These are phyloP conservation scores for Dictyostelium intermedium DNA, from an alignment of 78 protist genomes.

Conservation along the genomic window DNA sequence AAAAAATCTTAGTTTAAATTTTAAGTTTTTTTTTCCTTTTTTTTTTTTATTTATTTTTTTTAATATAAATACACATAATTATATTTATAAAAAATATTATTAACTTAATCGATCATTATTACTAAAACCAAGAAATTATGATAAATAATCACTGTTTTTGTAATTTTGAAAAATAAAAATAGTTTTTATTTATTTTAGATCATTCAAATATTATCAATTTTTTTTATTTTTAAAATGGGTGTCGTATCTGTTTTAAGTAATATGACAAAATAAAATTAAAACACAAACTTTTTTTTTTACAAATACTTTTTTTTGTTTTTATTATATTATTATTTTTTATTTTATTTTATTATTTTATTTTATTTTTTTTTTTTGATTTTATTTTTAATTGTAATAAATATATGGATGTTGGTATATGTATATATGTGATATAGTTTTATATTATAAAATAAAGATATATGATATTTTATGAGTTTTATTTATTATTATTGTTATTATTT, in stretches of 20 bases:
- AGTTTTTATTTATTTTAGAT: background rate
- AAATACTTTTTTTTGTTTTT: too few relatives aligned
- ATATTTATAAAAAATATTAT: background rate
- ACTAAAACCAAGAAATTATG: background rate
- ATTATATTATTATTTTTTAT: too few relatives aligned
- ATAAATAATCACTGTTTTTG: background rate
- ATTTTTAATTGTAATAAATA: background rate
- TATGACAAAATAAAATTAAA: background rate
- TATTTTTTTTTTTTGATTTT: background rate
- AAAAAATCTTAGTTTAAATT: background rate
- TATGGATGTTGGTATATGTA: background rate
- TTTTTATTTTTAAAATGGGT: background rate
- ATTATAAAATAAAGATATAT: background rate
- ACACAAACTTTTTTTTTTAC: background rate
- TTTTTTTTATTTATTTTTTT: background rate
- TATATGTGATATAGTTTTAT: background rate
- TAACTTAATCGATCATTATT: background rate
- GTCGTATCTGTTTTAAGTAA: background rate
- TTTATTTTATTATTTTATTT: background rate
- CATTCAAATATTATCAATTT: background rate
- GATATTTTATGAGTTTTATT: background rate
- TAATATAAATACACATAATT: background rate
- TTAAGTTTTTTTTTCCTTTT: background rate
- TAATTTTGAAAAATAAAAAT: background rate
- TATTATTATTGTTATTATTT: too few relatives aligned